Evolutionary conservation across 2,329 filamentous ascomycete genomes (phyloP).

Genomic region (Nemania sp.): DNA sequence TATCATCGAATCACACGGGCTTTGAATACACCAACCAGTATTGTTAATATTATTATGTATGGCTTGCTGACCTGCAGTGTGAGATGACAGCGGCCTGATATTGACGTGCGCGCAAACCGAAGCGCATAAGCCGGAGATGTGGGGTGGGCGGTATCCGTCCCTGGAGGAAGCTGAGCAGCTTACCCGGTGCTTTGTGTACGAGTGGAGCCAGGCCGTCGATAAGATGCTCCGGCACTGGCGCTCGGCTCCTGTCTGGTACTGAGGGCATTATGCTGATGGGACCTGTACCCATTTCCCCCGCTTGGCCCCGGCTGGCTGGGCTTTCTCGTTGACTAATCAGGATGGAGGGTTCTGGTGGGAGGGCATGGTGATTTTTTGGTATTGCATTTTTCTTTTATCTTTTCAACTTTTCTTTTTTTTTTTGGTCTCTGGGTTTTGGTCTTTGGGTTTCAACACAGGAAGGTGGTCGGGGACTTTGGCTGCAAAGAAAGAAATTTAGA

Average conservation of each 20-base stretch:
- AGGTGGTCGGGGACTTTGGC: too few relatives aligned
- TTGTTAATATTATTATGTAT: not conserved
- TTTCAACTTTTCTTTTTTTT: too few relatives aligned
- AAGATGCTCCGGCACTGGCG: slow-evolving; percentile 73
- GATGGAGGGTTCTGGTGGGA: not conserved
- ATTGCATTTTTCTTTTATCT: not conserved
- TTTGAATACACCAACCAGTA: too few relatives aligned
- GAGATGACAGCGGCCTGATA: slow-evolving; percentile 59
- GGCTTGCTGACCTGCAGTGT: not conserved
- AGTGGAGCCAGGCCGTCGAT: slow-evolving; percentile 68
- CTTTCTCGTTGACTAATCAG: not conserved
- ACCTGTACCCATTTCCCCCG: not conserved
- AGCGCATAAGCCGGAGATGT: slow-evolving; percentile 68
- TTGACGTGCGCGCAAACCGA: slow-evolving; percentile 63
- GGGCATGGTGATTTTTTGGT: slow-evolving; percentile 6
- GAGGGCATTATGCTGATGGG: slow-evolving; percentile 16
- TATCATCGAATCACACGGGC: too few relatives aligned
- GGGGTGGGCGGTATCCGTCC: slow-evolving; percentile 63
- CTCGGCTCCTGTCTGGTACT: slow-evolving; percentile 59
- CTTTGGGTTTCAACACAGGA: too few relatives aligned
- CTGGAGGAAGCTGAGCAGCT: slow-evolving; percentile 61
- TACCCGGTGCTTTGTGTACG: slow-evolving; percentile 62
- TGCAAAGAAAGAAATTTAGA: too few relatives aligned
- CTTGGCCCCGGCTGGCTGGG: not conserved
- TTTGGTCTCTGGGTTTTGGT: too few relatives aligned